A percentile compares a stretch with the other conserved stretches of the same genome.
phyloP scores from a whole-genome alignment of 306 rosid species.

The Vigna nakashimae region DNA sequence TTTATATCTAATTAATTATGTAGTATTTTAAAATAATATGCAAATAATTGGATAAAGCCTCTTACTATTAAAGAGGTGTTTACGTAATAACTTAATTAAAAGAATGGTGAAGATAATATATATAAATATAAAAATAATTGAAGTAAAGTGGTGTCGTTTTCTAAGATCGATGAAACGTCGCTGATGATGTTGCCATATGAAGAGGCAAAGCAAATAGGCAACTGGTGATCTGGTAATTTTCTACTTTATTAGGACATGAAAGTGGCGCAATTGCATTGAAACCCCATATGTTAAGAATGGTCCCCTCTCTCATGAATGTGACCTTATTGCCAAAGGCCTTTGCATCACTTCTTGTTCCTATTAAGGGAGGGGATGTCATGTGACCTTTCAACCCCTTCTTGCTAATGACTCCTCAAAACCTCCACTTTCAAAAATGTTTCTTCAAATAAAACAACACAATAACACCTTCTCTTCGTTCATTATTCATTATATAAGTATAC shows the following conservation, averaged over 20 bases:
- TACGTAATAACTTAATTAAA: neutral
- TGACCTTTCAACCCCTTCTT: conserved; percentile 45
- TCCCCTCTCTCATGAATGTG: conserved; percentile 66
- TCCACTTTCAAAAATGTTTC: conserved; percentile 40
- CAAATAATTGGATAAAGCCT: too few species aligned
- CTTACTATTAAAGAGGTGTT: too few species aligned
- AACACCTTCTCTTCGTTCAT: neutral
- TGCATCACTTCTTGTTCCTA: conserved; percentile 45
- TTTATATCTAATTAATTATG: too few species aligned
- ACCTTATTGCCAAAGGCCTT: conserved; percentile 67
- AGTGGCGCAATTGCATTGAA: conserved; percentile 69
- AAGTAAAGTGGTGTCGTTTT: conserved; percentile 45
- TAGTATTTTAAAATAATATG: too few species aligned
- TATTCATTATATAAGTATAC: too few species aligned
- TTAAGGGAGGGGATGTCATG: conserved; percentile 22
- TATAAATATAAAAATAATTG: neutral
- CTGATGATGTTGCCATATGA: conserved; percentile 67
- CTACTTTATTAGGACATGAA: conserved; percentile 50
- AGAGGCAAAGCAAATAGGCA: conserved; percentile 54
- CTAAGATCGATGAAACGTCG: conserved; percentile 64
- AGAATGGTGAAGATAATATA: neutral
- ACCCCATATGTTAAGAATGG: conserved; percentile 49
- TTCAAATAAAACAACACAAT: neutral
- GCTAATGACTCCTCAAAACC: conserved; percentile 29
- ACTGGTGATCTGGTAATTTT: conserved; percentile 52